Evolutionary conservation across 176 grass and related monocot species (phyloP).

Genomic region (Carex scoparia): DNA sequence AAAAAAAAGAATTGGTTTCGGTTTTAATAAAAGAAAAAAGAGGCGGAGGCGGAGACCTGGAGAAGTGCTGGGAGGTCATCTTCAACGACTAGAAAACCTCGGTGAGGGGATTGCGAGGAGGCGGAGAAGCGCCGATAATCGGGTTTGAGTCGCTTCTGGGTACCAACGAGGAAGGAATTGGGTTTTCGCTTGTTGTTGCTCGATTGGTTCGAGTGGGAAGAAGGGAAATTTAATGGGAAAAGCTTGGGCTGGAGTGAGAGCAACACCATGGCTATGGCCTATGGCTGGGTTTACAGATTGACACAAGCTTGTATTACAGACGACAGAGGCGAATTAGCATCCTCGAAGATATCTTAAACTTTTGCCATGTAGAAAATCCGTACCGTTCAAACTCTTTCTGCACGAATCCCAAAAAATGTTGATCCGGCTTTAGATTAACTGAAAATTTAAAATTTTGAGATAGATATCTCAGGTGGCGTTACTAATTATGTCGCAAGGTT

Average conservation of each 20-base stretch:
- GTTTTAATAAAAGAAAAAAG: background rate
- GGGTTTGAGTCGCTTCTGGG: background rate
- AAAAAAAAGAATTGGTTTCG: background rate
- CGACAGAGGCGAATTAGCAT: too few species aligned
- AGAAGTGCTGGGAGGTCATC: constrained; percentile 76
- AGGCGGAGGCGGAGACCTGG: constrained; percentile 31
- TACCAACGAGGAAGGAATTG: background rate
- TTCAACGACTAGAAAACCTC: constrained; percentile 53
- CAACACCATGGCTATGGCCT: constrained; percentile 20
- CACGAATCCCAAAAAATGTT: too few species aligned
- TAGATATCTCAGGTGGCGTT: too few species aligned
- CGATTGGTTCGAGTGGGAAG: constrained; percentile 5
- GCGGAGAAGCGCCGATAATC: constrained; percentile 19
- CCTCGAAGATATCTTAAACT: too few species aligned
- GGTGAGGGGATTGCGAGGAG: constrained; percentile 14
- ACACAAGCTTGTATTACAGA: background rate
- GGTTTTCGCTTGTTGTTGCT: constrained; percentile 7
- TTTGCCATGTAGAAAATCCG: too few species aligned
- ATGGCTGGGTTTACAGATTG: background rate
- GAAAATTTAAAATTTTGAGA: too few species aligned
- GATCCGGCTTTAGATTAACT: too few species aligned
- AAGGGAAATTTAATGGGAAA: constrained; percentile 22
- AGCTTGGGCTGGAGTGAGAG: constrained; percentile 18
- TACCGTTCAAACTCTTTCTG: too few species aligned
- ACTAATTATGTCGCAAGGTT: background rate